Evolutionary conservation across 306 rosid species (phyloP).

Genomic region (Acacia confusa): DNA sequence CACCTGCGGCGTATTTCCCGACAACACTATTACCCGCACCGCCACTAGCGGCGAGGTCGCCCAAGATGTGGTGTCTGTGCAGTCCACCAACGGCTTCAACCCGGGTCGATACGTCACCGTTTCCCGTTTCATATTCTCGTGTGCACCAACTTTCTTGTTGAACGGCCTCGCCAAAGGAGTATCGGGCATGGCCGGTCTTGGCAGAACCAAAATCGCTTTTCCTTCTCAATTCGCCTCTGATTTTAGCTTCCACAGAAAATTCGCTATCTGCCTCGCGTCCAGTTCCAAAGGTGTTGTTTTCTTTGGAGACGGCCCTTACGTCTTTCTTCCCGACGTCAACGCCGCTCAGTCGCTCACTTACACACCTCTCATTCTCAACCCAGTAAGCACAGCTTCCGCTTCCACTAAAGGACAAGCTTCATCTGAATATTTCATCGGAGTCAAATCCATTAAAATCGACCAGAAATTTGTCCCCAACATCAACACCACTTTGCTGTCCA

Average conservation of each 20-base stretch:
- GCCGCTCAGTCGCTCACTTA: conserved; percentile 38
- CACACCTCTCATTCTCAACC: conserved; percentile 50
- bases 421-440: conserved; percentile 61
- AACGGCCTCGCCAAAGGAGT: conserved; percentile 48
- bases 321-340: conserved; percentile 40
- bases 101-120: conserved; percentile 44
- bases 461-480: conserved; percentile 19
- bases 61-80: conserved; percentile 39
- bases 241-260: conserved; percentile 57
- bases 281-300: conserved; percentile 41
- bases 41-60: conserved; percentile 58
- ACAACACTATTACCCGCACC: conserved; percentile 51
- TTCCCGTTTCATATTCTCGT: conserved; percentile 42
- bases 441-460: conserved; percentile 43
- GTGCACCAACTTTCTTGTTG: conserved; percentile 53
- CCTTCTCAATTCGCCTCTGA: conserved; percentile 58
- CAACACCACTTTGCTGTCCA: conserved; percentile 46
- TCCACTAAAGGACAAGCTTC: conserved; percentile 47
- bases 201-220: conserved; percentile 46
- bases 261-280: conserved; percentile 52
- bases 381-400: conserved; percentile 60
- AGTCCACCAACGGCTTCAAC: conserved; percentile 55
- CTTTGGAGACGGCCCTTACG: conserved; percentile 60
- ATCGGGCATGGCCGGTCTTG: conserved; percentile 66
- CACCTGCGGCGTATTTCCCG: conserved; percentile 44